These are phyloP conservation scores for Colletotrichum shisoi DNA, from an alignment of 2,329 filamentous ascomycete species.

Conservation along the genomic window DNA sequence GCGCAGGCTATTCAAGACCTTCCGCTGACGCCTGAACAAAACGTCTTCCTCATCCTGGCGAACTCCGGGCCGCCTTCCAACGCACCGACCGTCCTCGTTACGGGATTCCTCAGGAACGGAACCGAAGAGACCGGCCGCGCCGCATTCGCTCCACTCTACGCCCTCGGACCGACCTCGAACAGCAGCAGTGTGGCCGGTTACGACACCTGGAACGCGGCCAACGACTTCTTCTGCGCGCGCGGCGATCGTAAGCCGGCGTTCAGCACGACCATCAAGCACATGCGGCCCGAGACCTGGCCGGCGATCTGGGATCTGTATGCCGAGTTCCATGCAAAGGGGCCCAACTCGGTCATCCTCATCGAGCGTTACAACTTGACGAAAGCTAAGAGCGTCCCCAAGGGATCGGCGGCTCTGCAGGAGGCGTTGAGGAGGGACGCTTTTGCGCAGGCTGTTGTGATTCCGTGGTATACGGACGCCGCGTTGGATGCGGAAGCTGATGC, in stretches of 20 bases:
- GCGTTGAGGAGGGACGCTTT: slow-evolving; percentile 47
- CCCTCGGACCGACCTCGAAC: slow-evolving; percentile 45
- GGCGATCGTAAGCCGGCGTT: slow-evolving; percentile 53
- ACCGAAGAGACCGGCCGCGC: slow-evolving; percentile 44
- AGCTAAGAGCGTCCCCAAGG: slow-evolving; percentile 41
- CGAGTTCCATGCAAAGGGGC: slow-evolving; percentile 48
- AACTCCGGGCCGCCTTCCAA: slow-evolving; percentile 36
- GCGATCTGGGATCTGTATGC: slow-evolving; percentile 51
- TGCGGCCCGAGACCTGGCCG: slow-evolving; percentile 51
- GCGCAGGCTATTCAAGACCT: slow-evolving; percentile 50
- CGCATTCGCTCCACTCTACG: slow-evolving; percentile 50
- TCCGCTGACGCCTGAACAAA: slow-evolving; percentile 47
- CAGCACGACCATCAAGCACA: slow-evolving; percentile 46
- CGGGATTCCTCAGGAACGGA: slow-evolving; percentile 47
- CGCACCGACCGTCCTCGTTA: slow-evolving; percentile 44
- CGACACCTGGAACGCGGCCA: slow-evolving; percentile 51
- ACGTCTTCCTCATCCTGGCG: slow-evolving; percentile 49
- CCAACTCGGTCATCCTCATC: slow-evolving; percentile 47
- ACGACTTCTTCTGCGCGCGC: slow-evolving; percentile 49
- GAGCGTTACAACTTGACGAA: slow-evolving; percentile 51
- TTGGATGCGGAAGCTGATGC: slow-evolving; percentile 48
- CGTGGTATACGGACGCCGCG: slow-evolving; percentile 50
- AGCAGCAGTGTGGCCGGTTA: slow-evolving; percentile 47
- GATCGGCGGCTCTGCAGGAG: slow-evolving; percentile 45
- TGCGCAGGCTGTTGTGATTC: slow-evolving; percentile 49